Base-by-base conservation (phyloP, 257 asterid genomes). In the Datura wrightii region DNA sequence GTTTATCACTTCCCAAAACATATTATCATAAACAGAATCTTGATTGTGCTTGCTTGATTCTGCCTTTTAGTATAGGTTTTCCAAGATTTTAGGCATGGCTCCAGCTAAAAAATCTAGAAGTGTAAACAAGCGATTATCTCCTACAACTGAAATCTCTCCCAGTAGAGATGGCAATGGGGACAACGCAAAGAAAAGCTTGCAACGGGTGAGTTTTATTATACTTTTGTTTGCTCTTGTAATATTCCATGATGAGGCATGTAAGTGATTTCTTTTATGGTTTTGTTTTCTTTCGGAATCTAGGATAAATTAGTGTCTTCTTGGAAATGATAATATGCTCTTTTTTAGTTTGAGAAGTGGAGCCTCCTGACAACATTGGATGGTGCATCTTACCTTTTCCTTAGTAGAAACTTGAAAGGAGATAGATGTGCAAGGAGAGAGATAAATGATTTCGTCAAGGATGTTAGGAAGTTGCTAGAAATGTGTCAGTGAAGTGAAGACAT, bases 41-140 rank as follows among this genome's bases (percentile, higher is more conserved):
- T 13, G 8, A 31, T 78, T 78, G 82, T 52, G 62, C 63, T 31
- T 52, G 41, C 15, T 15, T 78, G 63, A 78, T 78, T 53, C 60
- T 76, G 46, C 46, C 2, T 71, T 42, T 83, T 65, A 53, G 78
- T 81, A 46, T 85, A 83, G 87, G 85, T 82, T 67, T 80, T 83
- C 56, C 74, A 66, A 84, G 86, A 83, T 85, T 79, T 87, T 84
- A 18, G 60, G 83, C 74, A 95, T 95, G 98, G 94, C 92, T 56
- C 97, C 98, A 8, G 24, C 91, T 66, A 91, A 94, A 91, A 95
- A 94, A 84, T 84, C 93, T 41, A 89, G 93, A 87, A 95, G 89
- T 36, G 87, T 89, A 85, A 90, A 90, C 80, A 92, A 90, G 90
- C 89, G 90, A 39, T 87, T 89, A 83, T 90, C 95, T 79, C 80